Base-by-base conservation (phyloP, 306 rosid genomes). In the Hippophae gyantsensis region DNA sequence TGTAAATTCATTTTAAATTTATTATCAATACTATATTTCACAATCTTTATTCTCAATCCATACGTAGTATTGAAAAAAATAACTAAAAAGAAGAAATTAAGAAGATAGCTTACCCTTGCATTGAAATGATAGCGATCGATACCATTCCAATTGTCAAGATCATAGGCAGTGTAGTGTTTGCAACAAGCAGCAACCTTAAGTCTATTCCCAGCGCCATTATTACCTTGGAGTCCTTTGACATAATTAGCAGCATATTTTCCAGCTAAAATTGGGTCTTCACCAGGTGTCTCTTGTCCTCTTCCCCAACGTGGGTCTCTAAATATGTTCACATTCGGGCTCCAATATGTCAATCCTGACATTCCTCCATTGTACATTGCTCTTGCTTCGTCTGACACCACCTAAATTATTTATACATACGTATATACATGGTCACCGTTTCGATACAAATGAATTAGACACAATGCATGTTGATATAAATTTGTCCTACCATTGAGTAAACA, bases 281-380 rank as follows among this genome's bases (percentile, higher is more conserved):
- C 96, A 0, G 98, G 96, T 48, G 98, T 87, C 49, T 90, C 96
- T 65, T 90, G 98, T 6, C 96, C 98, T 0, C 96, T 74, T 2
- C 98, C 98, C 98, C 98, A 90, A 26, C 98, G 79, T 0, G 98
- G 98, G 74, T 90, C 98, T 6, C 96, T 79, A 11, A 90, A 81
- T 47, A 90, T 83, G 81, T 90, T 87, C 67, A 90, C 98, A 10
- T 90, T 90, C 0, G 96, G 98, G 65, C 98, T 90, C 96, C 98
- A 90, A 57, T 70, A 87, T 0, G 98, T 90, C 62, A 90, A 75
- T 1, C 98, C 96, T 5, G 92, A 95, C 4, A 13, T 46, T 9
- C 96, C 98, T 43, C 89, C 98, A 7, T 90, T 87, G 80, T 85
- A 87, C 95, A 90, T 90, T 2, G 98, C 98, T 57, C 98, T 81